Evolutionary conservation across 495 filamentous ascomycete species (phyloP), one percentile per base, ranked within the genome.

Genomic region (Penicillium pulvis): DNA sequence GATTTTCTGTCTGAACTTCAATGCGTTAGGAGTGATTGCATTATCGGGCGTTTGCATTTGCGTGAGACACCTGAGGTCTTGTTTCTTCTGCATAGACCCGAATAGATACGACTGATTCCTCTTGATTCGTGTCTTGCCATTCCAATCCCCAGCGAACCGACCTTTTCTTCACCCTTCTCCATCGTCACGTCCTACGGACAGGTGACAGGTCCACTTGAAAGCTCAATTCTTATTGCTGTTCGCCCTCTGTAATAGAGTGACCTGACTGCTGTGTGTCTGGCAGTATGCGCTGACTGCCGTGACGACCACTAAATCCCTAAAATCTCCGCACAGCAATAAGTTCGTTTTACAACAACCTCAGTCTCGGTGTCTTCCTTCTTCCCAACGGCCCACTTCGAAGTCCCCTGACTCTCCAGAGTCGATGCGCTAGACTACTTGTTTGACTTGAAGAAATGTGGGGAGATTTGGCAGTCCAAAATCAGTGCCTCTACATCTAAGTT

Each of bases 381-480:
- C n/a, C 14, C 12, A 6, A 50, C 6, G 11, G 12, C 47, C 47
- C 28, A 9, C 47, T 14, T 50, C 16, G 14, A 10, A 26, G 26
- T 31, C 26, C 24, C 30, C 11, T 31, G 12, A 10, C 6, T 28
- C 47, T 20, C 47, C 11, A 8, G 31, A 20, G 30, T 46, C 17
- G 35, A 57, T 68, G 65, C 48, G 41, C 49, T 61, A 45, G 41
- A 39, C 10, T 8, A 20, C 9, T 19, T n/a, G 0, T 58, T 28
- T 56, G 31, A 44, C 60, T 50, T 44, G 36, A 66, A 59, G 56
- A 64, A 58, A 69, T 70, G 63, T 50, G 46, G 39, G 41, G 50
- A 54, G 51, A 42, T 52, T 51, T 31, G 33, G 60, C 43, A 17
- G 42, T 55, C 55, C 31, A 28, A 57, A 51, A 35, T 41, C 53